Percentiles rank a stretch among this genome's conserved stretches.
Evolutionary conservation across 179 eudicot genomes (phyloP).

Genomic region (Beta macrorhiza): DNA sequence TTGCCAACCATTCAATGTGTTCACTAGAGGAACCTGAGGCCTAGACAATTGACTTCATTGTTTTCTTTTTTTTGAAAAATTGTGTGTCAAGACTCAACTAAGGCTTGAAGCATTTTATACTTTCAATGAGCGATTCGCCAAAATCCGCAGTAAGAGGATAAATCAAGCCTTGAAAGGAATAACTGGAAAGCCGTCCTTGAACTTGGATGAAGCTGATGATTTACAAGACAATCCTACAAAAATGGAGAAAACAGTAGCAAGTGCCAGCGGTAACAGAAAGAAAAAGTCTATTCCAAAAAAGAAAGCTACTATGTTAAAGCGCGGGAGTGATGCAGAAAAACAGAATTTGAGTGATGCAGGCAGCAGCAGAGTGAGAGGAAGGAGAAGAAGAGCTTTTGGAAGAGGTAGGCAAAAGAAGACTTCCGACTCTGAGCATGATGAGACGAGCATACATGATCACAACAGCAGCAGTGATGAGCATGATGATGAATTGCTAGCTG

Average conservation of each 20-base stretch:
- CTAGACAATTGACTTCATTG: neutral
- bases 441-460: constrained; percentile 37
- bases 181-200: constrained; percentile 45
- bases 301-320: neutral
- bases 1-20: neutral
- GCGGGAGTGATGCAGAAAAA: constrained; percentile 25
- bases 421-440: constrained; percentile 34
- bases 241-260: constrained; percentile 42
- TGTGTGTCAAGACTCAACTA: constrained; percentile 71
- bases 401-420: constrained; percentile 41
- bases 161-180: constrained; percentile 79
- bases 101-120: constrained; percentile 95
- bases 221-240: constrained; percentile 33
- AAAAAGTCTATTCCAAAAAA: constrained; percentile 25
- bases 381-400: constrained; percentile 35
- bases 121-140: constrained; percentile 93
- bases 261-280: constrained; percentile 24
- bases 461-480: constrained; percentile 32
- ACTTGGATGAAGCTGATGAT: constrained; percentile 36
- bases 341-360: constrained; percentile 23
- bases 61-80: constrained; percentile 3
- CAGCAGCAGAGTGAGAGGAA: constrained; percentile 31
- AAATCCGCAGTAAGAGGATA: constrained; percentile 91
- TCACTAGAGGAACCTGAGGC: neutral
- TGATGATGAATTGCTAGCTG: constrained; percentile 34